Evolutionary conservation across 192 early-diverging fungal genomes (phyloP), one percentile per base, ranked within the genome.

Genomic region (Linnemannia zychae): DNA sequence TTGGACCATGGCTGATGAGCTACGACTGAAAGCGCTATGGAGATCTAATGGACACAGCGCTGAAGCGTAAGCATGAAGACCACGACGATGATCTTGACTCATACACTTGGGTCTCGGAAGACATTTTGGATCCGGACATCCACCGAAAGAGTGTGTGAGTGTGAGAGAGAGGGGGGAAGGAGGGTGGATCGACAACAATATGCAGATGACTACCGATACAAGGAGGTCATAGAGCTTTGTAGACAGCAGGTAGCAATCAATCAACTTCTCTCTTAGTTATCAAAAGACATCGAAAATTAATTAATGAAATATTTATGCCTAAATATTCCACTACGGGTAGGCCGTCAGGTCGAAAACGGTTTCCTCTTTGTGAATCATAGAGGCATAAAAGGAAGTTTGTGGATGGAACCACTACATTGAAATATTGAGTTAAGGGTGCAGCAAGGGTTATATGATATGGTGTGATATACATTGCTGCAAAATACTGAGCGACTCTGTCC

Each of bases 381-480:
- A 65, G 66, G 66, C 74, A 75, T 12, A 38, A 66, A 37, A 46
- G 74, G 53, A 75, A 37, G 63, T 75, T 75, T 4, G 74, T 75
- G n/a, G 66, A 66, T 18, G 66, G 28, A 40, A 47, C 74, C 7
- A 60, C 53, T 22, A 66, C 74, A 47, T 66, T 37, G n/a, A 66
- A 75, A 20, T 75, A 37, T 1, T 65, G 60, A 28, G 52, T 36
- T 53, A 75, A 13, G 31, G 74, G 60, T 13, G 74, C 47, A 5
- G 63, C 34, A n/a, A 66, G 44, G 63, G 66, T 40, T 28, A 33
- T 49, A 15, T 49, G 9, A 49, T 49, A 31, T 24, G 63, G 24
- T 3, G 33, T 7, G 63, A 33, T 31, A 34, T 65, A 2, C 63
- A 28, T 33, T 3, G 28, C 33, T 33, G 63, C n/a, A 9, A 65